Percentiles rank a stretch among this genome's conserved stretches.
Evolutionary conservation across 2,329 filamentous ascomycete genomes (phyloP).

Genomic region (Elsinoe arachidis): DNA sequence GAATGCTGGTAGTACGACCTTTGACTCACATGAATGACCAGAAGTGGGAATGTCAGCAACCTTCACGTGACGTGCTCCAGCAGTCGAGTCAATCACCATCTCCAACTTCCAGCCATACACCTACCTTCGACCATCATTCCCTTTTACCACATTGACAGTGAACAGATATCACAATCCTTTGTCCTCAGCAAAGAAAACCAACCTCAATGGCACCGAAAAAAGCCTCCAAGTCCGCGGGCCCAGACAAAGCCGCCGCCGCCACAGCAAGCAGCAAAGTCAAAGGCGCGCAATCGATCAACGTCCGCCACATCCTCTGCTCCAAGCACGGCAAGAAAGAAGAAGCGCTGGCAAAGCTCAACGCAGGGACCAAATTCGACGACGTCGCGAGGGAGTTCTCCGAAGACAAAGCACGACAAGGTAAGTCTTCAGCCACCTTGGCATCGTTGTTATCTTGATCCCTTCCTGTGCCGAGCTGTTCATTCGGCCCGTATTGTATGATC

Average conservation of each 20-base stretch:
- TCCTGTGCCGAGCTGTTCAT: background rate
- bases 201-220: conserved; percentile 20
- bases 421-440: conserved; percentile 13
- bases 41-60: no score
- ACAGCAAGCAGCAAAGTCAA: conserved; percentile 20
- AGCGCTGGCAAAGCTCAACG: conserved; percentile 58
- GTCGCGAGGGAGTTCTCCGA: conserved; percentile 65
- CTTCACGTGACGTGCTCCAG: no score
- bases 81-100: no score
- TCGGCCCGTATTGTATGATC: background rate
- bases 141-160: no score
- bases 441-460: background rate
- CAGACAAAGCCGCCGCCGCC: conserved; percentile 16
- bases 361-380: conserved; percentile 63
- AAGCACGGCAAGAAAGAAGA: conserved; percentile 73
- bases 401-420: conserved; percentile 61
- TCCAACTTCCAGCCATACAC: no score
- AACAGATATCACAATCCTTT: no score
- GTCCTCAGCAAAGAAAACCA: no score
- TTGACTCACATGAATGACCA: no score
- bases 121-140: no score
- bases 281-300: conserved; percentile 60
- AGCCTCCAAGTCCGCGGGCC: conserved; percentile 19
- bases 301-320: conserved; percentile 67
- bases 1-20: no score